A percentile compares a stretch with the other conserved stretches of the same genome.
Conservation (phyloP, 106 monocot genomes). For the Vanilla planifolia region DNA sequence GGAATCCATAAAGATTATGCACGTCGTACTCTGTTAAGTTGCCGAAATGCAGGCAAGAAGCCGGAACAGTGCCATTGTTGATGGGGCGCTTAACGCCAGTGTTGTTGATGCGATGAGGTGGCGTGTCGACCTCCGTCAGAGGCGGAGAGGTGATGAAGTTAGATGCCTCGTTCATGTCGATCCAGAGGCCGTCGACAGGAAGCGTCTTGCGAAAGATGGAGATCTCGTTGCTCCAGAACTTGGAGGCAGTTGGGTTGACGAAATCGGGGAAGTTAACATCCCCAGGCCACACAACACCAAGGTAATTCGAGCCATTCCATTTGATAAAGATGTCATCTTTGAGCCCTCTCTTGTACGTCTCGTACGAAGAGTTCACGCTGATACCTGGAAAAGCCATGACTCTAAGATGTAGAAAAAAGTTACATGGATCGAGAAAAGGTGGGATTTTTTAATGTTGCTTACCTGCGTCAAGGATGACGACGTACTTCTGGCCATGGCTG, state of each 20-base stretch:
- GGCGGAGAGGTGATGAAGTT: slow-evolving; percentile 55
- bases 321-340: slow-evolving; percentile 21
- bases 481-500: slow-evolving; percentile 62
- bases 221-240: slow-evolving; percentile 50
- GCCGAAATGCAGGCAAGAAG: slow-evolving; percentile 40
- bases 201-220: slow-evolving; percentile 31
- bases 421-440: background rate
- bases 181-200: slow-evolving; percentile 70
- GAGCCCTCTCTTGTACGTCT: slow-evolving; percentile 28
- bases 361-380: slow-evolving; percentile 21
- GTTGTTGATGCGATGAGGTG: slow-evolving; percentile 71
- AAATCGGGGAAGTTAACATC: slow-evolving; percentile 9
- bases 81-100: slow-evolving; percentile 31
- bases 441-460: background rate
- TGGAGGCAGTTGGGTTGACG: slow-evolving; percentile 3
- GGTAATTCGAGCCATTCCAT: slow-evolving; percentile 24
- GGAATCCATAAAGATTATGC: slow-evolving; percentile 49
- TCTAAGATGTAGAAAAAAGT: too few species aligned
- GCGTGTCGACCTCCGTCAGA: slow-evolving; percentile 18
- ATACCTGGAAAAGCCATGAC: background rate
- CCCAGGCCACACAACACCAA: slow-evolving; percentile 61
- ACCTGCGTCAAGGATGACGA: slow-evolving; percentile 79
- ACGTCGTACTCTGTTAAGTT: slow-evolving; percentile 52
- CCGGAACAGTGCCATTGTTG: slow-evolving; percentile 39
- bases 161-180: slow-evolving; percentile 81